Evolutionary conservation across 306 rosid genomes (phyloP), one percentile per base, ranked within the genome.

Genomic region (Canavalia gladiata): DNA sequence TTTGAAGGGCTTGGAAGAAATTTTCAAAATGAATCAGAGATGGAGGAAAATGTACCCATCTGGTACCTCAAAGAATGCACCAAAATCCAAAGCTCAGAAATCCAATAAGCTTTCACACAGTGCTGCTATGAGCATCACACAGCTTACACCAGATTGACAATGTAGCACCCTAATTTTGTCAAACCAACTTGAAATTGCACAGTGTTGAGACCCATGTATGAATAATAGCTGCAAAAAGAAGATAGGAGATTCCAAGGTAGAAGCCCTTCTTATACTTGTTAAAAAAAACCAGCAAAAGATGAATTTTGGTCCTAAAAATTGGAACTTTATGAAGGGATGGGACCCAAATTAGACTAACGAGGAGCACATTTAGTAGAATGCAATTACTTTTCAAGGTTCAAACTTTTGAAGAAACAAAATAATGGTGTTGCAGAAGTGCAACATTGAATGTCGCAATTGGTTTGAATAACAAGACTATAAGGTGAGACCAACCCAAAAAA

Each of bases 291-390:
- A 81, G 72, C 56, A 72, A 72, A 60, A 76, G 81, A 81, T 66
- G 74, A 80, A 51, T 49, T 82, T 50, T 78, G 78, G 88, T 12
- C 9, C 82, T 77, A 74, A 87, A 84, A 82, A 86, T 81, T 84
- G 83, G 66, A 83, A 77, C 84, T 47, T 85, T 25, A 31, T 11
- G 81, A 29, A 63, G 28, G 77, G 47, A 90, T 75, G 90, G 92
- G 97, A 74, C 91, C 93, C 91, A 57, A 84, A 77, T 69, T 56
- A 83, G 75, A 63, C 82, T 55, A 84, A 79, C 45, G 33, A 69
- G 63, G 8, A 77, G 25, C 31, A 57, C 68, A 75, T 47, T 82
- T 63, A 2, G 41, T 50, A 86, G 56, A 84, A 80, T 74, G 86
- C 72, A 80, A 80, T 82, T 77, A 72, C 74, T 81, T 78, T 75